A percentile compares a stretch with the other conserved stretches of the same genome.
Evolutionary conservation across 2,329 filamentous ascomycete genomes (phyloP).

Genomic region (Fulvia fulva): DNA sequence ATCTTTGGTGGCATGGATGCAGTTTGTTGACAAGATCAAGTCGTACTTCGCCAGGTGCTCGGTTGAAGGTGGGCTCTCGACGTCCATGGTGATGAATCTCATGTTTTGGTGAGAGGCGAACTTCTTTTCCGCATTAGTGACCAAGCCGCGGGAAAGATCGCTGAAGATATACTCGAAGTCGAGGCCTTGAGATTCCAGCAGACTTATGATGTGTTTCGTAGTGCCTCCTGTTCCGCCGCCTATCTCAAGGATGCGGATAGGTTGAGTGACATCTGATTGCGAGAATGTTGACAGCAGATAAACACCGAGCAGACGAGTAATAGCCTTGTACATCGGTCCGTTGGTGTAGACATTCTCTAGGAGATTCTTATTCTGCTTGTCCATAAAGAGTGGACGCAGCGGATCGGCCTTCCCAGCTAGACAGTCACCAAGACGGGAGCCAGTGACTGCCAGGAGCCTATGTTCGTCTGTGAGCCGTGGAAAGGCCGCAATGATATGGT

Average conservation of each 20-base stretch:
- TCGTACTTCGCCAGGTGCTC: conserved; percentile 28
- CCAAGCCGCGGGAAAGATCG: conserved; percentile 37
- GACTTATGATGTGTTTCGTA: neutral
- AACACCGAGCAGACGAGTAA: neutral
- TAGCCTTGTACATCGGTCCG: neutral
- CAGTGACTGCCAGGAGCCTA: neutral
- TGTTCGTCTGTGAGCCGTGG: neutral
- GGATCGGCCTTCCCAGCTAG: neutral
- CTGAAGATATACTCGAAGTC: conserved; percentile 43
- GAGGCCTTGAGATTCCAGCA: conserved; percentile 24
- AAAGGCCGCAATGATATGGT: neutral
- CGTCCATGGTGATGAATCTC: conserved; percentile 29
- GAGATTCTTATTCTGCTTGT: neutral
- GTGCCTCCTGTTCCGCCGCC: conserved; percentile 1
- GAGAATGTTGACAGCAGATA: neutral
- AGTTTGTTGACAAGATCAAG: conserved; percentile 36
- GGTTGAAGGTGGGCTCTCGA: conserved; percentile 27
- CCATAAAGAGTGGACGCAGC: neutral
- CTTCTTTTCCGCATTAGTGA: conserved; percentile 21
- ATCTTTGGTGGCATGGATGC: conserved; percentile 34
- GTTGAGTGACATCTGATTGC: too few species aligned
- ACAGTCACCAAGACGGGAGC: neutral
- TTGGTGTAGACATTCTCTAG: neutral
- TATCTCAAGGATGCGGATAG: neutral
- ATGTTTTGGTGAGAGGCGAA: conserved; percentile 21